Evolutionary conservation across 2,329 filamentous ascomycete species (phyloP), one percentile per base, ranked within the genome.

Genomic region (Coccinonectria pachysandricola): DNA sequence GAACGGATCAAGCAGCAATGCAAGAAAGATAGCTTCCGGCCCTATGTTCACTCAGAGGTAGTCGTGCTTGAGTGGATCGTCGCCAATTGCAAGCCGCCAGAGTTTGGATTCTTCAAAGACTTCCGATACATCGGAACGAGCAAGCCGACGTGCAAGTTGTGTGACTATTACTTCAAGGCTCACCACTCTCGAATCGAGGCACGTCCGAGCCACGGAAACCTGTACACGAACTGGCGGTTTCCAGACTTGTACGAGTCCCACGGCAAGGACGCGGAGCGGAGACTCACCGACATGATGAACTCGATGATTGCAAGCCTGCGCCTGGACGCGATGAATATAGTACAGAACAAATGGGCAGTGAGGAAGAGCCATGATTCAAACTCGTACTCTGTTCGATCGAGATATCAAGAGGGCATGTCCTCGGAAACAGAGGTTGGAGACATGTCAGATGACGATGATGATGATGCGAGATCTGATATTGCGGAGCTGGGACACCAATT

Each of bases 81-180:
- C 7, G 15, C 23, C n/a, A 21, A 32, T 6, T 26, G 16, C 20
- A 1, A n/a, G n/a, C n/a, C n/a, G n/a, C n/a, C 26, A 22, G 3
- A 7, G 0, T 14, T 33, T 1, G 18, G 18, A 0, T 60, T 56
- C 41, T 61, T 54, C 30, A 20, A 32, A 0, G 31, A 38, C 7
- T 49, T 43, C 30, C 41, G 35, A 9, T 61, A 60, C 27, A 56
- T 62, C n/a, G 58, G 56, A 1, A 44, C 41, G 15, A 59, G 56
- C 38, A 62, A 62, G 34, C 56, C 56, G 0, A 52, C 56, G 0
- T 62, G 59, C 17, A 43, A 48, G 1, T 44, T 62, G 1, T 62
- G 59, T 14, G 20, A 39, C 4, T 49, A 52, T 24, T 62, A 57
- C 25, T 56, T 62, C n/a, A 25, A 28, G 2, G 36, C 37, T 0